Conservation (phyloP, 1,284 basidiomycete species). For the Leccinum olivaceoglutinosum region DNA sequence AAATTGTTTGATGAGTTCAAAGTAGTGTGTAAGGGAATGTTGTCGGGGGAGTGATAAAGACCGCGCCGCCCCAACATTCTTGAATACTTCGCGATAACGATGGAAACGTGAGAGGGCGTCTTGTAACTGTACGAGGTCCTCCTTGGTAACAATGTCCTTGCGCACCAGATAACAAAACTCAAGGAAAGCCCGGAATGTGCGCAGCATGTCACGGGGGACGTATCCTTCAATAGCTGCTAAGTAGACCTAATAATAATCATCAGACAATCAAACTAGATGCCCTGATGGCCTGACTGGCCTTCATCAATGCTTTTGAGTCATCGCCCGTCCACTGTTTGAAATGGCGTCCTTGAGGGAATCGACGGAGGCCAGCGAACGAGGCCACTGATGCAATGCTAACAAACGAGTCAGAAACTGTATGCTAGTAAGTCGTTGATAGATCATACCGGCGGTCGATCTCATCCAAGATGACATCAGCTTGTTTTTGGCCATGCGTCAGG, state of each 20-base stretch:
- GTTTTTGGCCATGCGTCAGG: background rate
- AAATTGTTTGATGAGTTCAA: background rate
- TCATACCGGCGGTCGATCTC: background rate
- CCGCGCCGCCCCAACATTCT: background rate
- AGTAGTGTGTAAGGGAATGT: background rate
- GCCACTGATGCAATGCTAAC: background rate
- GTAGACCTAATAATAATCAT: background rate
- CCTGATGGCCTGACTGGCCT: background rate
- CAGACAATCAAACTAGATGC: background rate
- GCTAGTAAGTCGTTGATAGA: background rate
- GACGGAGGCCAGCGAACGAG: background rate
- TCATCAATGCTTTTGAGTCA: slow-evolving; percentile 5
- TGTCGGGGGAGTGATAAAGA: background rate
- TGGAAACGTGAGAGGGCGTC: background rate
- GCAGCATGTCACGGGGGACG: background rate
- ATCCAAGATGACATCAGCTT: background rate
- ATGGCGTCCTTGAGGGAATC: background rate
- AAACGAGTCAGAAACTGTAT: too few relatives aligned
- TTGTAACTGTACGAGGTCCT: background rate
- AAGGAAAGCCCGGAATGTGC: background rate
- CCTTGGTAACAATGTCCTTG: background rate
- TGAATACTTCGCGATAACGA: background rate
- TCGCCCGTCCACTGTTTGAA: background rate
- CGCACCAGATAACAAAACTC: background rate
- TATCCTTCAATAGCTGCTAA: background rate